Evolutionary conservation across 2,329 filamentous ascomycete genomes (phyloP), one percentile per base, ranked within the genome.

Genomic region (Dactylonectria estremocensis): DNA sequence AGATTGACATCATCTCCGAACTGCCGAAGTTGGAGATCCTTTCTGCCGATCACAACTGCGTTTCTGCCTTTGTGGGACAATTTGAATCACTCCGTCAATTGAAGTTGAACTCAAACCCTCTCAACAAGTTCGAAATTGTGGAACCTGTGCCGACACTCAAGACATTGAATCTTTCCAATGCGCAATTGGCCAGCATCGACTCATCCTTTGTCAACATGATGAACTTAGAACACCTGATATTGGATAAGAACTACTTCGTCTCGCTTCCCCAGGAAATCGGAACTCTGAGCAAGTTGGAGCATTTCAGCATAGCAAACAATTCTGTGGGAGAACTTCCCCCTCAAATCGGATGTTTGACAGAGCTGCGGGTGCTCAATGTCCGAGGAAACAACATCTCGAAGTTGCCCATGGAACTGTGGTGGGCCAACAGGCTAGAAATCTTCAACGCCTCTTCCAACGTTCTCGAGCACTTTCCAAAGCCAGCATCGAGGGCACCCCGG

Each of bases 401-500:
- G 76, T 85, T 99, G 35, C 96, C 96, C 2, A 90, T 93, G 77
- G 96, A 99, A 77, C 88, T 99, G n/a, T 99, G 96, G 96, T 95
- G 94, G 86, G 95, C 95, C 58, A 92, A 92, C 74, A 95, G 92
- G 77, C 83, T 99, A 61, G 95, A 98, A 80, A 95, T 92, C 0
- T 88, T 99, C 66, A 99, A 99, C 75, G 91, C 97, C 13, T 98
- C 95, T 0, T 98, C 96, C 11, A 99, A 99, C 74, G 92, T 98
- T 7, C 86, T 99, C 20, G 92, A 95, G 57, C 90, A 89, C 46
- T 98, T 99, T 77, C 96, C 96, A 1, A 98, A 97, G 78, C 94
- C 94, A 22, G 88, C 91, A 2, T 92, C 92, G 9, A 90, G 93
- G 54, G 84, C 90, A 53, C 89, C 91, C 18, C 90, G 92, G 57